phyloP scores from a whole-genome alignment of 352 stramenopile genomes.

The Globisporangium emineosum region DNA sequence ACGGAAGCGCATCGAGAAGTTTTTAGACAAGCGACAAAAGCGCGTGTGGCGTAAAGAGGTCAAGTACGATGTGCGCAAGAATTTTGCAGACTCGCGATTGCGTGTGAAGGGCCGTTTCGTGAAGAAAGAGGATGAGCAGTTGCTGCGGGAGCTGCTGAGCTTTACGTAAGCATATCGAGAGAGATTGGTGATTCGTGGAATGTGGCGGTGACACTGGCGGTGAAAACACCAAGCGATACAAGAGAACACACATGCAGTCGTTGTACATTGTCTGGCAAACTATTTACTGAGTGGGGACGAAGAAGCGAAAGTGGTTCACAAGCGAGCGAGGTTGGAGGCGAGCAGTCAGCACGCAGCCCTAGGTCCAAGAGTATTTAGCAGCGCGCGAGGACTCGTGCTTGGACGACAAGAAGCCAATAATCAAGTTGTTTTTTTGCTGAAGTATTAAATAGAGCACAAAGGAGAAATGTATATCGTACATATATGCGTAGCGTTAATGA shows the following conservation, averaged over 20 bases:
- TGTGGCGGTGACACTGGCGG: not conserved
- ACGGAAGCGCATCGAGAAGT: slow-evolving; percentile 92
- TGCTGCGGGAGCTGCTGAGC: slow-evolving; percentile 81
- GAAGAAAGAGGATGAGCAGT: slow-evolving; percentile 96
- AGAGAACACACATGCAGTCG: not conserved
- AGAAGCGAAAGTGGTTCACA: not conserved
- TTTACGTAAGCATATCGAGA: slow-evolving; percentile 56
- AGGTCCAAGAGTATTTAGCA: slow-evolving; percentile 18
- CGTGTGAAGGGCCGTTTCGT: slow-evolving; percentile 97
- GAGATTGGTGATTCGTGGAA: not conserved
- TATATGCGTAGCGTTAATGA: not conserved
- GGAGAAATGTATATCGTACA: slow-evolving; percentile 6
- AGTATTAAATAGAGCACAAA: slow-evolving; percentile 11
- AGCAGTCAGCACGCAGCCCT: slow-evolving; percentile 3
- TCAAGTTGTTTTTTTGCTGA: slow-evolving; percentile 13
- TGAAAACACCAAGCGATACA: not conserved
- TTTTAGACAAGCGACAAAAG: slow-evolving; percentile 94
- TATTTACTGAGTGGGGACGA: slow-evolving; percentile 20
- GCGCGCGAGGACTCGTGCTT: slow-evolving; percentile 10
- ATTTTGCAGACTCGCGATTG: slow-evolving; percentile 96
- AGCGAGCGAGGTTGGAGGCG: slow-evolving; percentile 5
- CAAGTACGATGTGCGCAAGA: slow-evolving; percentile 98
- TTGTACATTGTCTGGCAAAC: slow-evolving; percentile 19
- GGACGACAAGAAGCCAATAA: slow-evolving; percentile 12
- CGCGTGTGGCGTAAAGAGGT: slow-evolving; percentile 94